Evolutionary conservation across 176 grass and related monocot genomes (phyloP).

Genomic region (Carex littledalei): DNA sequence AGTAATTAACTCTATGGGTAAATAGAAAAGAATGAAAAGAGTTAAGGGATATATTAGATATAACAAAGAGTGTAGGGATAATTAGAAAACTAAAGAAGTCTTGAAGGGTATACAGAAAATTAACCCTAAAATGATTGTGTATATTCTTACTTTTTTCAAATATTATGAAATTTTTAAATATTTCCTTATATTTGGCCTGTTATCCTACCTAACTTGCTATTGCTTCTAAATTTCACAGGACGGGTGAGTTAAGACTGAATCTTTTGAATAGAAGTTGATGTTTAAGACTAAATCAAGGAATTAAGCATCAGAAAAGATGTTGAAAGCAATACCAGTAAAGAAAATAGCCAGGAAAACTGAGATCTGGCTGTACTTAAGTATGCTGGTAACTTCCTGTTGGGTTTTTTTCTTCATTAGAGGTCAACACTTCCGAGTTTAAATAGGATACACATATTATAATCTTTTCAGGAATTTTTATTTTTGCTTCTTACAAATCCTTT

Average conservation of each 20-base stretch:
- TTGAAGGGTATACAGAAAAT: too few relatives aligned
- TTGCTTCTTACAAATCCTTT: too few relatives aligned
- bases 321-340: neutral
- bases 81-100: too few relatives aligned
- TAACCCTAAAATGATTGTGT: neutral
- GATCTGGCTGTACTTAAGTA: too few relatives aligned
- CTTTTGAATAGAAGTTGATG: neutral
- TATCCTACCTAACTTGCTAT: slow-evolving; percentile 1
- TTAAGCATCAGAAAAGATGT: neutral
- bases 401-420: too few relatives aligned
- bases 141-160: neutral
- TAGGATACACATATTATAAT: neutral
- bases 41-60: too few relatives aligned
- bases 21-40: too few relatives aligned
- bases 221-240: slow-evolving; percentile 9
- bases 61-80: too few relatives aligned
- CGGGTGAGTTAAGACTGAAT: neutral
- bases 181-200: neutral
- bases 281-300: neutral
- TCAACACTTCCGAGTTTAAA: too few relatives aligned
- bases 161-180: neutral
- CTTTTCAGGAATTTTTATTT: neutral
- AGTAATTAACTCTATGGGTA: too few relatives aligned
- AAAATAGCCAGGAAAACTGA: neutral
- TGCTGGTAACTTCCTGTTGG: neutral